These are phyloP conservation scores for Fusarium annulatum DNA, from an alignment of 2,329 filamentous ascomycete species.

Conservation along the genomic window DNA sequence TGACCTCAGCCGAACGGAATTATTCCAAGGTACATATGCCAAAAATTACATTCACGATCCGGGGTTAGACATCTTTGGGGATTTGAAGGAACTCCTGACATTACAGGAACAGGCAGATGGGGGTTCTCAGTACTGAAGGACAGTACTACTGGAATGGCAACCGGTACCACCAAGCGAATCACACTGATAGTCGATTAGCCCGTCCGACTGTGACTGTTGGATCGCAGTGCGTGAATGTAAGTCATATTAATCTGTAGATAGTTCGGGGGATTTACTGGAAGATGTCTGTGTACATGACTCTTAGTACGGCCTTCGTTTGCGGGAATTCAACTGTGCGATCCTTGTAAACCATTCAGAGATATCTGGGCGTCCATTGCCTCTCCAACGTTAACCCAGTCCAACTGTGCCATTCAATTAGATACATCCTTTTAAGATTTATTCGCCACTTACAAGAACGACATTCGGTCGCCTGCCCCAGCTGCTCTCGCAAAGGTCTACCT, in stretches of 20 bases:
- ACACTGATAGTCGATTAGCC: not conserved
- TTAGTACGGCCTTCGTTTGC: not conserved
- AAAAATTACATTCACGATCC: conserved; percentile 18
- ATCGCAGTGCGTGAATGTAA: not conserved
- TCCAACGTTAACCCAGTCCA: conserved; percentile 57
- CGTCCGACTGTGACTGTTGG: not conserved
- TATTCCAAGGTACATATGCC: not conserved
- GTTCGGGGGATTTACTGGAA: not conserved
- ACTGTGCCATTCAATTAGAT: conserved; percentile 42
- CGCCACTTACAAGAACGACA: conserved; percentile 45
- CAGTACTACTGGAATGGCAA: conserved; percentile 26
- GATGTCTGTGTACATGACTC: not conserved
- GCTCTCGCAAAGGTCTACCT: conserved; percentile 41
- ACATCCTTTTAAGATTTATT: not conserved
- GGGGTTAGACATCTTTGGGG: conserved; percentile 14
- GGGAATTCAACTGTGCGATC: not conserved
- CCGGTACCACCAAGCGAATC: conserved; percentile 34
- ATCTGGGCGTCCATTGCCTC: conserved; percentile 53
- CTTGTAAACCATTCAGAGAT: conserved; percentile 52
- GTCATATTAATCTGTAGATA: not conserved
- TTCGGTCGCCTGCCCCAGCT: conserved; percentile 41
- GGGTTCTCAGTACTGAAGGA: not conserved
- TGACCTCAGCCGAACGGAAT: not conserved
- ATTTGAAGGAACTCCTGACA: not conserved
- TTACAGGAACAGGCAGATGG: not conserved